Percentiles rank a stretch among this genome's conserved stretches.
Conservation (phyloP, 345 rosid species). For the Trapa bicornis region DNA sequence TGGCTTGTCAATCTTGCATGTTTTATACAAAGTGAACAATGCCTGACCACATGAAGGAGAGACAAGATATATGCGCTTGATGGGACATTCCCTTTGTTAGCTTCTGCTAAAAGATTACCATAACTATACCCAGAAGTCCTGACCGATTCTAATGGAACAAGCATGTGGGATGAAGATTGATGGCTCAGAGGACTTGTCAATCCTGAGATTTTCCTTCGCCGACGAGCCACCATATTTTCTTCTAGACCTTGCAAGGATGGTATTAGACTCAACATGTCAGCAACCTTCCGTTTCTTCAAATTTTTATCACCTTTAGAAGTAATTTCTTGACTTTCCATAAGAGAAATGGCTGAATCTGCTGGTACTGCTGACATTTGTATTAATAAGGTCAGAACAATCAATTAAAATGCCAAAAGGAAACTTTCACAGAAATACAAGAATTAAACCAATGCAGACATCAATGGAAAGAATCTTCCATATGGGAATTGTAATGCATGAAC, state of each 20-base stretch:
- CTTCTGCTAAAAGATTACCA: slow-evolving; percentile 77
- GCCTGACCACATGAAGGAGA: slow-evolving; percentile 86
- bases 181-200: slow-evolving; percentile 15
- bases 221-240: slow-evolving; percentile 22
- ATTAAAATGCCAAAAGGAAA: slow-evolving; percentile 2
- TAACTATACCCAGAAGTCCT: slow-evolving; percentile 53
- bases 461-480: slow-evolving; percentile 58
- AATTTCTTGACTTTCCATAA: slow-evolving; percentile 23
- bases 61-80: slow-evolving; percentile 75
- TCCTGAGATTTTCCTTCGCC: slow-evolving; percentile 47
- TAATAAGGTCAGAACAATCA: slow-evolving; percentile 18
- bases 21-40: slow-evolving; percentile 81
- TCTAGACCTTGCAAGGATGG: slow-evolving; percentile 65
- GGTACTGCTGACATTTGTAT: slow-evolving; percentile 39
- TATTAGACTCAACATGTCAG: slow-evolving; percentile 60
- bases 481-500: slow-evolving; percentile 44
- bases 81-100: slow-evolving; percentile 84
- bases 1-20: slow-evolving; percentile 93
- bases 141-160: slow-evolving; percentile 27
- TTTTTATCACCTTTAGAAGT: slow-evolving; percentile 32
- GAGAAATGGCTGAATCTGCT: slow-evolving; percentile 26
- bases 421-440: slow-evolving; percentile 1
- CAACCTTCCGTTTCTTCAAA: slow-evolving; percentile 51
- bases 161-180: slow-evolving; percentile 30
- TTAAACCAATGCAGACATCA: not conserved